Evolutionary conservation across 106 monocot species (phyloP).

Genomic region (Xerophyta viscosa): DNA sequence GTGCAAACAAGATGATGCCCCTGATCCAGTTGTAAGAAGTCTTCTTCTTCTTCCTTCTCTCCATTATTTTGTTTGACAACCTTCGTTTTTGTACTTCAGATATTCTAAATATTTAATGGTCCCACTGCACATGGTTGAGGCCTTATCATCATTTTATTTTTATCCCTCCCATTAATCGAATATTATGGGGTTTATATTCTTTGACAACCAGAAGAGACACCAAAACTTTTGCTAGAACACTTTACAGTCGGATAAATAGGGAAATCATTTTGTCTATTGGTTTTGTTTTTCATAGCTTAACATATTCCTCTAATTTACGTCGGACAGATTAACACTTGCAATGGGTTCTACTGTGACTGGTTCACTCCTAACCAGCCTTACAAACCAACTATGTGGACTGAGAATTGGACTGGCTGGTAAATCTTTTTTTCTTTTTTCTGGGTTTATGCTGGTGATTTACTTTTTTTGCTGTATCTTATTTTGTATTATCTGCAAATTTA

Average conservation of each 20-base stretch:
- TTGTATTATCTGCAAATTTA: neutral
- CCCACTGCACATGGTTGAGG: too few species aligned
- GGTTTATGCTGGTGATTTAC: too few species aligned
- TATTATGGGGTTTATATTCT: too few species aligned
- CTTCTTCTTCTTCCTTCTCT: neutral
- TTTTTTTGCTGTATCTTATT: neutral
- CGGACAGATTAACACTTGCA: slow-evolving; percentile 90
- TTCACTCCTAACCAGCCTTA: slow-evolving; percentile 73
- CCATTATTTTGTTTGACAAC: neutral
- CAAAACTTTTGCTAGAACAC: too few species aligned
- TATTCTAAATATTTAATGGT: too few species aligned
- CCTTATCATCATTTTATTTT: too few species aligned
- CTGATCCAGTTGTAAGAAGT: slow-evolving; percentile 93
- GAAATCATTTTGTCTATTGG: neutral
- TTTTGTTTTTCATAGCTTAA: too few species aligned
- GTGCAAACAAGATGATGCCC: slow-evolving; percentile 97
- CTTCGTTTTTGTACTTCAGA: neutral
- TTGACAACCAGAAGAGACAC: too few species aligned
- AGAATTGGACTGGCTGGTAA: slow-evolving; percentile 96
- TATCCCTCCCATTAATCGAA: too few species aligned
- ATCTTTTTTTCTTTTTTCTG: slow-evolving; percentile 1
- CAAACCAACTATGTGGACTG: slow-evolving; percentile 93
- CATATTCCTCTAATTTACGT: too few species aligned
- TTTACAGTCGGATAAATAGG: too few species aligned
- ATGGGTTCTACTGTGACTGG: slow-evolving; percentile 83